Percentiles rank a stretch among this genome's conserved stretches.
Conservation (phyloP, 768 basidiomycete genomes). For the Xanthoconium stramineum region DNA sequence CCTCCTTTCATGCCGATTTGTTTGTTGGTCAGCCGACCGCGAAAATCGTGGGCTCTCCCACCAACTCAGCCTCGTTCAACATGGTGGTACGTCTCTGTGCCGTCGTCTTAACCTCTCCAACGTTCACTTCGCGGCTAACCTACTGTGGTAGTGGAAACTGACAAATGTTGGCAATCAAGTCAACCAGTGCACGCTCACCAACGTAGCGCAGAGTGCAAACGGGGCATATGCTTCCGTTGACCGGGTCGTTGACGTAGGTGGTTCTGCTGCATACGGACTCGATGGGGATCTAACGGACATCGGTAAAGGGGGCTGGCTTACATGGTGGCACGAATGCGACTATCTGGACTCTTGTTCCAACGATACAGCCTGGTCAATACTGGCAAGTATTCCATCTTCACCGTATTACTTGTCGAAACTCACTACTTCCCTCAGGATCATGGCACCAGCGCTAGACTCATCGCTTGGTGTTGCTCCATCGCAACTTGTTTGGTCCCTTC, state of each 20-base stretch:
- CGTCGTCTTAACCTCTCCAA: not conserved
- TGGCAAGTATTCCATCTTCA: not conserved
- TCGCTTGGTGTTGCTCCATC: too few species aligned
- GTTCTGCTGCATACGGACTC: too few species aligned
- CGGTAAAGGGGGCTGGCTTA: not conserved
- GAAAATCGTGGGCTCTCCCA: not conserved
- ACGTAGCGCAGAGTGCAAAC: not conserved
- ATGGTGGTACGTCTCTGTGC: not conserved
- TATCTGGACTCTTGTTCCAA: not conserved
- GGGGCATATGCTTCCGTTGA: not conserved
- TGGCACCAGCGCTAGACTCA: too few species aligned
- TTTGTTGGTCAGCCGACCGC: not conserved
- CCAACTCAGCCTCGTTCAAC: not conserved
- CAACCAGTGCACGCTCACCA: not conserved
- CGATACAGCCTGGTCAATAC: not conserved
- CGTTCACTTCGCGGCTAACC: not conserved
- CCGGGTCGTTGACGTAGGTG: not conserved
- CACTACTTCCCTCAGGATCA: too few species aligned
- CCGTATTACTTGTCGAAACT: too few species aligned
- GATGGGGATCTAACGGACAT: too few species aligned
- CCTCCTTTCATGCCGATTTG: not conserved
- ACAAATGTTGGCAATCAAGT: not conserved
- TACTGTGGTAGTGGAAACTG: not conserved
- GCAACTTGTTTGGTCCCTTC: too few species aligned
- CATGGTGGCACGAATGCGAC: not conserved